Conservation (phyloP, 331 rosid species). For the Telfairia occidentalis region DNA sequence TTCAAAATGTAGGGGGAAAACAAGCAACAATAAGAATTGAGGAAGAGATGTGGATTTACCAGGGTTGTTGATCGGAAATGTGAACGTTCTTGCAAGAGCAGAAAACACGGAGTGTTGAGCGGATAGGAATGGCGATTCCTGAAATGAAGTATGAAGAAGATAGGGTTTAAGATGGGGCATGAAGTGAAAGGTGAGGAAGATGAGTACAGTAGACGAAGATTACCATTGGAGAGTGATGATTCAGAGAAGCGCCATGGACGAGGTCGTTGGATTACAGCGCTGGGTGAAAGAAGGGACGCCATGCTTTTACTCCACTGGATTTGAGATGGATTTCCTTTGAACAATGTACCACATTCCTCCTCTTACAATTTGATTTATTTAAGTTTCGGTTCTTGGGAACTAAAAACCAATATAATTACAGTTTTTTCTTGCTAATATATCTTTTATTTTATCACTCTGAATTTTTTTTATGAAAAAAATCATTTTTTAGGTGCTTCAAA, state of each 20-base stretch:
- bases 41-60: not conserved
- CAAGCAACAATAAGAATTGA: not conserved
- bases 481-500: too few relatives aligned
- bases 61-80: not conserved
- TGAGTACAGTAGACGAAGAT: not conserved
- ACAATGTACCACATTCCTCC: not conserved
- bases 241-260: not conserved
- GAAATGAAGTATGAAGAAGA: not conserved
- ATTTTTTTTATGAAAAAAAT: too few relatives aligned
- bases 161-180: not conserved
- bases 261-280: slow-evolving; percentile 7
- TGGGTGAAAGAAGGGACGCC: not conserved
- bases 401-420: too few relatives aligned
- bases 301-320: not conserved
- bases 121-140: slow-evolving; percentile 3
- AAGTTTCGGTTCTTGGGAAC: not conserved
- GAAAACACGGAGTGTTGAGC: not conserved
- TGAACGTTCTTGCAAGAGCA: not conserved
- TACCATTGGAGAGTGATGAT: slow-evolving; percentile 1
- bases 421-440: too few relatives aligned
- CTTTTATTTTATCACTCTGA: too few relatives aligned
- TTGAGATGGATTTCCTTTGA: not conserved
- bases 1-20: not conserved
- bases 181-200: not conserved
- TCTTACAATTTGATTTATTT: not conserved